Conservation (phyloP, 805 yeast genomes). For the Wickerhamiella nectarea region DNA sequence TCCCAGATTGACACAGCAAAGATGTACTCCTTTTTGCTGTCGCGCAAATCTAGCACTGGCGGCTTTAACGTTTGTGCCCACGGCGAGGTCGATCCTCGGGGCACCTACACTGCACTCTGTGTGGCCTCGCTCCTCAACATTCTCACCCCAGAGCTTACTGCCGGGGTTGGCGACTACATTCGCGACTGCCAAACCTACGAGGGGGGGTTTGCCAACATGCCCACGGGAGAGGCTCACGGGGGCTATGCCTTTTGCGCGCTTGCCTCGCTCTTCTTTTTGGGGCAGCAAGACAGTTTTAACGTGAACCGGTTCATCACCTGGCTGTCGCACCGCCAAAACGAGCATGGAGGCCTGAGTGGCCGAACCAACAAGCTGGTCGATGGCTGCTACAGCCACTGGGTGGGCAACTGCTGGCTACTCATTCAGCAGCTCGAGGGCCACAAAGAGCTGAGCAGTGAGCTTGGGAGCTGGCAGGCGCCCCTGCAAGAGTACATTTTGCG, state of each 20-base stretch:
- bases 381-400: constrained; percentile 94
- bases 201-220: constrained; percentile 87
- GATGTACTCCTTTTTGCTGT: constrained; percentile 51
- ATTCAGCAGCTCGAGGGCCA: constrained; percentile 37
- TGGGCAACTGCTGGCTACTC: constrained; percentile 62
- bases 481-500: constrained; percentile 50
- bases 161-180: constrained; percentile 47
- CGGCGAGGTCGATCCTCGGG: constrained; percentile 75
- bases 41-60: constrained; percentile 55
- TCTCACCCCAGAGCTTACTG: constrained; percentile 40
- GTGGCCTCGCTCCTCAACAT: constrained; percentile 54
- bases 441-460: constrained; percentile 23
- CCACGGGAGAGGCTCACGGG: constrained; percentile 87
- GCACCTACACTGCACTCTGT: constrained; percentile 75
- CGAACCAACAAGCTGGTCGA: constrained; percentile 88
- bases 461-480: constrained; percentile 38
- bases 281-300: constrained; percentile 26
- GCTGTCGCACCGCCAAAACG: constrained; percentile 50
- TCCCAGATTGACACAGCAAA: constrained; percentile 31
- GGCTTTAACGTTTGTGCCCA: constrained; percentile 58
- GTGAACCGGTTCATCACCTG: constrained; percentile 43
- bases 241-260: constrained; percentile 90
- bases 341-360: constrained; percentile 74
- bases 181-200: constrained; percentile 72
- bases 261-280: constrained; percentile 42